Evolutionary conservation across 1,284 basidiomycete genomes (phyloP).

Genomic region (Rhodotorula sp.): DNA sequence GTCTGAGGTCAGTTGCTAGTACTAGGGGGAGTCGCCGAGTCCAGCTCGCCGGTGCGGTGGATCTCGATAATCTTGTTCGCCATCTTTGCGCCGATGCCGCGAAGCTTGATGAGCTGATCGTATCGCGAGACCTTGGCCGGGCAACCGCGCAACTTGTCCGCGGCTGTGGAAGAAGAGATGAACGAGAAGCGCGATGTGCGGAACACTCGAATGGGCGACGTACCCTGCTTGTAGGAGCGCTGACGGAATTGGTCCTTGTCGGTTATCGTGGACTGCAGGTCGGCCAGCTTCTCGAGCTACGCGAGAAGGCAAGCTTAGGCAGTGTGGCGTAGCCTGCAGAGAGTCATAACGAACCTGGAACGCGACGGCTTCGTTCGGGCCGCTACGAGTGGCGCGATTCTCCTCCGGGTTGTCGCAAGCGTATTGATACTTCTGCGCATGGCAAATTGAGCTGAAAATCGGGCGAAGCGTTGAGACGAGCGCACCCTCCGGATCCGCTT

Average conservation of each 20-base stretch:
- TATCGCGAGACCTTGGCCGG: constrained; percentile 56
- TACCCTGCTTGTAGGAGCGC: constrained; percentile 24
- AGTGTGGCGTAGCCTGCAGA: rapidly evolving
- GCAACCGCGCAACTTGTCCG: constrained; percentile 20
- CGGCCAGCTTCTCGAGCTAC: constrained; percentile 13
- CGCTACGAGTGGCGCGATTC: background rate
- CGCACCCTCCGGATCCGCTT: background rate
- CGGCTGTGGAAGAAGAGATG: constrained; percentile 16
- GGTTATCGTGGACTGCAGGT: constrained; percentile 1
- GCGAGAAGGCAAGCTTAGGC: background rate
- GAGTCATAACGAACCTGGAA: background rate
- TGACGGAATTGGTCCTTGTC: constrained; percentile 28
- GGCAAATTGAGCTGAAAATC: background rate
- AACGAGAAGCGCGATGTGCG: too few relatives aligned
- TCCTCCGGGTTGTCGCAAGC: background rate
- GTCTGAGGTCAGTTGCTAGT: constrained; percentile 60
- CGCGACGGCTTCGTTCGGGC: constrained; percentile 36
- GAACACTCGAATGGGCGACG: too few relatives aligned
- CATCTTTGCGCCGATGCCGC: constrained; percentile 12
- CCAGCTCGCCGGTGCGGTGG: constrained; percentile 61
- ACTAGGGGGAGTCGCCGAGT: constrained; percentile 52
- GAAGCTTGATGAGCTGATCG: constrained; percentile 58
- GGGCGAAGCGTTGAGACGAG: background rate
- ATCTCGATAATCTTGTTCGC: constrained; percentile 71
- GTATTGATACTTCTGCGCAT: background rate